Conservation (phyloP, 805 yeast genomes). For the Yamadazyma paraphyllophila region DNA sequence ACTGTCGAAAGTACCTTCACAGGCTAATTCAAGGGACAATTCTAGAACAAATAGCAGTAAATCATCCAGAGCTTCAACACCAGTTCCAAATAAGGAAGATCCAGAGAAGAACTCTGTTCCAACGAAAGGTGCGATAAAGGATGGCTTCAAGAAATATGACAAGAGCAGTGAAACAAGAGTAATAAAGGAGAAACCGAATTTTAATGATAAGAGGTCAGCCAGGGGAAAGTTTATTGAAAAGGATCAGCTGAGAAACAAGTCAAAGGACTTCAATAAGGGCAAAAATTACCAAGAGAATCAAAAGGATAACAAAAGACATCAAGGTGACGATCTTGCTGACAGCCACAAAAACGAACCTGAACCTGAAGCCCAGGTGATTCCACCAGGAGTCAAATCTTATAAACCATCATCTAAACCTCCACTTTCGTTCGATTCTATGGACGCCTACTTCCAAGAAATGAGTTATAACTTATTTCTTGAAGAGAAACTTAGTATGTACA, state of each 20-base stretch:
- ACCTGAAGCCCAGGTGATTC: conserved; percentile 14
- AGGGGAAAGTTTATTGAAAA: not conserved
- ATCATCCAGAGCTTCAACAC: conserved; percentile 11
- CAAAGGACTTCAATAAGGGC: too few relatives aligned
- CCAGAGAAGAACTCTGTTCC: too few relatives aligned
- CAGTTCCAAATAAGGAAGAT: not conserved
- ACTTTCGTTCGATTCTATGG: conserved; percentile 47
- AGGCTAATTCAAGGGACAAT: not conserved
- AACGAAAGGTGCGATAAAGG: not conserved
- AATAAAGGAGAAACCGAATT: too few relatives aligned
- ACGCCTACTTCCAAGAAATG: conserved; percentile 55
- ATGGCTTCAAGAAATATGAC: not conserved
- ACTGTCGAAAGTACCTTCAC: not conserved
- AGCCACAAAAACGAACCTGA: not conserved
- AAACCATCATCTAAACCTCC: conserved; percentile 40
- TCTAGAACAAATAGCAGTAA: conserved; percentile 9
- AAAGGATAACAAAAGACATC: not conserved
- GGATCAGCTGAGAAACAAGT: not conserved
- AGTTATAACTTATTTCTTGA: conserved; percentile 63
- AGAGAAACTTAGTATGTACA: conserved; percentile 41
- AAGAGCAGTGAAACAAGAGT: not conserved
- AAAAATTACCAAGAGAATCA: too few relatives aligned
- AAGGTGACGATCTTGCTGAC: too few relatives aligned
- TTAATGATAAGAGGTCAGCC: not conserved
- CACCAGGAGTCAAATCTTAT: conserved; percentile 28